These are phyloP conservation scores for Ophiostoma ulmi DNA, from an alignment of 2,329 filamentous ascomycete genomes.

Conservation along the genomic window DNA sequence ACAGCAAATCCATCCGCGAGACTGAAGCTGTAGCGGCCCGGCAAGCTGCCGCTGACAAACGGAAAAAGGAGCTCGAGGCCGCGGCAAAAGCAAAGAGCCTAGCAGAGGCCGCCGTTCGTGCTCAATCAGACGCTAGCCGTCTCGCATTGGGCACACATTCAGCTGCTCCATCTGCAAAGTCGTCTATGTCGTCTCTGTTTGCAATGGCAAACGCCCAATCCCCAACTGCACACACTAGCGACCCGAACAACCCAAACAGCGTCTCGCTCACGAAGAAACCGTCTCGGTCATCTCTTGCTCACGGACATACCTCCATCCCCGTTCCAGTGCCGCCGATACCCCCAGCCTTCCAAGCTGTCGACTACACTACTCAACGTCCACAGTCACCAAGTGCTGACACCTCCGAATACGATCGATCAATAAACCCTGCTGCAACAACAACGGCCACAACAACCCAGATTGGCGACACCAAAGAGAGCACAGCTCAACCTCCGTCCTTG, in stretches of 20 bases:
- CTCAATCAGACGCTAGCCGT: constrained; percentile 30
- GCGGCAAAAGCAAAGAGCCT: constrained; percentile 42
- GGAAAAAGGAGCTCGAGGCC: constrained; percentile 47
- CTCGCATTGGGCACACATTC: constrained; percentile 23
- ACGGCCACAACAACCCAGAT: background rate
- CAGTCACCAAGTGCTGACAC: background rate
- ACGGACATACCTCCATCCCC: background rate
- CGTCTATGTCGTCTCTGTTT: constrained; percentile 20
- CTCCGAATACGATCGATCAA: background rate
- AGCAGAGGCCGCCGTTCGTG: constrained; percentile 34
- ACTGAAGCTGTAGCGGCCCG: constrained; percentile 57
- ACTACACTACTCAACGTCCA: background rate
- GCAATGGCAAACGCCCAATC: constrained; percentile 16
- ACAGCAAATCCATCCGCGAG: constrained; percentile 76
- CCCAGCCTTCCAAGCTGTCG: background rate
- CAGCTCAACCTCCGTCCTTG: constrained; percentile 3
- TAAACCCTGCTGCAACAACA: background rate
- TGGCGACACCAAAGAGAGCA: background rate
- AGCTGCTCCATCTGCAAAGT: constrained; percentile 22
- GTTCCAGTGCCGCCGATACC: constrained; percentile 2
- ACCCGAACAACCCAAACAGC: background rate
- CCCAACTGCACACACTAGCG: constrained; percentile 18
- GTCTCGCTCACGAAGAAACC: background rate
- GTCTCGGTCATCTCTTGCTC: background rate
- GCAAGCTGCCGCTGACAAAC: constrained; percentile 50